Conservation (phyloP, 2,329 filamentous ascomycete genomes). For the Monilinia polystroma region DNA sequence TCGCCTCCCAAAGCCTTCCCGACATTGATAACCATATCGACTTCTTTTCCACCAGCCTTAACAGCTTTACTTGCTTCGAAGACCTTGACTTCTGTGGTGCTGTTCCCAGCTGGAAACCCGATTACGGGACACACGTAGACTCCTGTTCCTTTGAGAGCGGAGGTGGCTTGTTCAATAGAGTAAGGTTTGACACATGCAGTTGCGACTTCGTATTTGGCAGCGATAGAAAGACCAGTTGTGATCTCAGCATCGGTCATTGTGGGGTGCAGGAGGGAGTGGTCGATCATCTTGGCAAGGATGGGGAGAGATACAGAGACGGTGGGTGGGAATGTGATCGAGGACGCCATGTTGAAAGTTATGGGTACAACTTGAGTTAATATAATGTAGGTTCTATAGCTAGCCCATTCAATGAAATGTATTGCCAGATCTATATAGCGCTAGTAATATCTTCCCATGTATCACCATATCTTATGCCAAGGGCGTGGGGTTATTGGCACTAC, state of each 20-base stretch:
- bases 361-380: neutral
- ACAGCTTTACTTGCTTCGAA: constrained; percentile 52
- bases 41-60: constrained; percentile 50
- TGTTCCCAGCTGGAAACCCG: constrained; percentile 61
- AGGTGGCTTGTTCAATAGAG: constrained; percentile 48
- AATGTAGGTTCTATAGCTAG: neutral
- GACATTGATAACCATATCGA: constrained; percentile 62
- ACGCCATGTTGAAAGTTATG: neutral
- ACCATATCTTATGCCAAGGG: neutral
- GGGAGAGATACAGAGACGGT: constrained; percentile 46
- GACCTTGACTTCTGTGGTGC: constrained; percentile 54
- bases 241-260: constrained; percentile 59
- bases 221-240: constrained; percentile 48
- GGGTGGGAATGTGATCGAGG: neutral
- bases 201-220: constrained; percentile 50
- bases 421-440: neutral
- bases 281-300: constrained; percentile 55
- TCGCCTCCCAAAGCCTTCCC: constrained; percentile 57
- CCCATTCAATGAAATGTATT: neutral
- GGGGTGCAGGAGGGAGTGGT: constrained; percentile 61
- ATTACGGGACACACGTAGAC: constrained; percentile 58
- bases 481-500: neutral
- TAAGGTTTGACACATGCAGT: constrained; percentile 61
- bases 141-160: constrained; percentile 48
- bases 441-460: neutral